Evolutionary conservation across 306 rosid genomes (phyloP).

Genomic region (Citrullus amarus): DNA sequence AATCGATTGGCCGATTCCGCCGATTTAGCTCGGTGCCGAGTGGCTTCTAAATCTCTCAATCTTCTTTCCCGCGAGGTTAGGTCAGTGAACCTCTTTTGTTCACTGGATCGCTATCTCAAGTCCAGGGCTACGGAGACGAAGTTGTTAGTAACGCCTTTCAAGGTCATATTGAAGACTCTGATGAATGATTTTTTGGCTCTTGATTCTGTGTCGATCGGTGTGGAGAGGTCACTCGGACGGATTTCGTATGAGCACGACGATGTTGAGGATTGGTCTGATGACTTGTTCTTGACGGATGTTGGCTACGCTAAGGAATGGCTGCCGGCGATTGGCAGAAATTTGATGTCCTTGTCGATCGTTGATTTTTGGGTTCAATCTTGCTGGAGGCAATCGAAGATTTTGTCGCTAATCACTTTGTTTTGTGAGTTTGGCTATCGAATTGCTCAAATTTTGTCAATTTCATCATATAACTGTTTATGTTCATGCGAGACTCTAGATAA

Average conservation of each 20-base stretch:
- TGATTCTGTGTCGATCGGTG: constrained; percentile 32
- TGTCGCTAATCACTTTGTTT: constrained; percentile 35
- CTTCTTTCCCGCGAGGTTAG: constrained; percentile 26
- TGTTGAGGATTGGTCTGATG: constrained; percentile 45
- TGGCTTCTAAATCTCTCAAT: constrained; percentile 34
- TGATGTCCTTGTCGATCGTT: constrained; percentile 31
- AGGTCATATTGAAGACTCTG: constrained; percentile 26
- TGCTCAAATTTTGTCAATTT: neutral
- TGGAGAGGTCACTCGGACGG: constrained; percentile 39
- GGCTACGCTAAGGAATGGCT: constrained; percentile 31
- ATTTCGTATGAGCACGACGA: constrained; percentile 34
- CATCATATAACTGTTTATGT: neutral
- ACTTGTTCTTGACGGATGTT: constrained; percentile 33
- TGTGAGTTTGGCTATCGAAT: constrained; percentile 27
- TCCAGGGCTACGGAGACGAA: constrained; percentile 31
- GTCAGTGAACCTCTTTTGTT: constrained; percentile 27
- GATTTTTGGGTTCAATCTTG: constrained; percentile 68
- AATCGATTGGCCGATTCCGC: constrained; percentile 33
- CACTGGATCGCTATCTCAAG: constrained; percentile 37
- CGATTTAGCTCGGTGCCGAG: constrained; percentile 43
- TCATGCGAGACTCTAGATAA: neutral
- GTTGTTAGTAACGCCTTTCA: constrained; percentile 36
- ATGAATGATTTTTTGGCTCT: constrained; percentile 12
- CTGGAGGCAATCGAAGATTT: constrained; percentile 44
- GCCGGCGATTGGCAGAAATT: constrained; percentile 21